phyloP scores from a whole-genome alignment of 2,329 filamentous ascomycete genomes.

The Botryotinia narcissicola region DNA sequence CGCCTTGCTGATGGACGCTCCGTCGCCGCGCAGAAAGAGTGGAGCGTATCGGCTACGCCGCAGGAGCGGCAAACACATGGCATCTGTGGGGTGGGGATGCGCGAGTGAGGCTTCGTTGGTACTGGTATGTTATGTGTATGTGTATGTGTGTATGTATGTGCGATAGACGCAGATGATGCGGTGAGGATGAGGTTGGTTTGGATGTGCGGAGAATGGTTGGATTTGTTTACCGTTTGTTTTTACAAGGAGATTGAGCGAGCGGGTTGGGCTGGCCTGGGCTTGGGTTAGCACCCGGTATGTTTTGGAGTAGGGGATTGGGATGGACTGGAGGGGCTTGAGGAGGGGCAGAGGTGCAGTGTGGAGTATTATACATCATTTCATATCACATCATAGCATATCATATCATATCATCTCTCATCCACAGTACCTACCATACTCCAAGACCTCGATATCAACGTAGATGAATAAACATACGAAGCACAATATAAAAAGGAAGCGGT shows the following conservation, averaged over 20 bases:
- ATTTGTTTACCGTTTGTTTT: not conserved
- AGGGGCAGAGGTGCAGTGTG: not conserved
- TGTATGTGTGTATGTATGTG: not conserved
- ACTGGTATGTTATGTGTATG: not conserved
- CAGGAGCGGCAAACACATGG: not conserved
- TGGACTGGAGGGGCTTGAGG: constrained; percentile 1
- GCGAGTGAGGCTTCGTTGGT: not conserved
- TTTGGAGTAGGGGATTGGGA: not conserved
- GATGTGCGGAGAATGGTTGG: not conserved
- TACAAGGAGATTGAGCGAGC: not conserved
- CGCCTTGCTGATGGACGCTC: not conserved
- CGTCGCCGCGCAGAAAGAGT: not conserved
- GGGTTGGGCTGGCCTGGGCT: not conserved
- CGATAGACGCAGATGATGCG: not conserved
- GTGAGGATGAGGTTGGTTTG: not conserved
- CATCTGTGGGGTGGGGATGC: not conserved
- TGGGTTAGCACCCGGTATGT: not conserved
- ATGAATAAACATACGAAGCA: not conserved
- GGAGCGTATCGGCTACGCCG: not conserved
- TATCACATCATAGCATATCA: not conserved
- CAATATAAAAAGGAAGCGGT: not conserved
- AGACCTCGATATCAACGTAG: not conserved
- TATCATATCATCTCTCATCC: not conserved
- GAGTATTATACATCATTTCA: not conserved
- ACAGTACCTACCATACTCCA: not conserved